Evolutionary conservation across 768 basidiomycete species (phyloP).

Genomic region (Mycena chlorophos): DNA sequence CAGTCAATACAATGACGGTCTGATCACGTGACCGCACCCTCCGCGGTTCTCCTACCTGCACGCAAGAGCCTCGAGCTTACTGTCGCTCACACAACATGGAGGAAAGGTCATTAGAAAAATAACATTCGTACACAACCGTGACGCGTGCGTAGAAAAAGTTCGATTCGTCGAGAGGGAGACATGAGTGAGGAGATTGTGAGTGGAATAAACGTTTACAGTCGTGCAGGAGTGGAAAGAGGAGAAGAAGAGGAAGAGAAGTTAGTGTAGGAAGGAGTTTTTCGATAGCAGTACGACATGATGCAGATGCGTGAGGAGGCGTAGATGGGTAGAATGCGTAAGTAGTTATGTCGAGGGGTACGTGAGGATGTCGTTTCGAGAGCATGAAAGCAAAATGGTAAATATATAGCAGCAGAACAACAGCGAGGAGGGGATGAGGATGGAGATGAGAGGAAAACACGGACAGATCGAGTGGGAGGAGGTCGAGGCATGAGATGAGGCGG

Average conservation of each 20-base stretch:
- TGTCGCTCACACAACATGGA: too few species aligned
- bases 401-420: conserved; percentile 12
- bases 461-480: neutral
- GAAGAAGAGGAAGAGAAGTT: conserved; percentile 1
- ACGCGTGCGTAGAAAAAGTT: too few species aligned
- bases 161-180: too few species aligned
- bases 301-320: conserved; percentile 12
- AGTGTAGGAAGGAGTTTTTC: conserved; percentile 2
- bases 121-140: too few species aligned
- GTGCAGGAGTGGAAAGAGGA: conserved; percentile 6
- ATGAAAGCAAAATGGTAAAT: conserved; percentile 11
- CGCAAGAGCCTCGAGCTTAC: too few species aligned
- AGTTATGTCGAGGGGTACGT: conserved; percentile 2
- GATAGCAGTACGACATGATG: conserved; percentile 10
- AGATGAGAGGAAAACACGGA: conserved; percentile 5
- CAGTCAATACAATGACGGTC: too few species aligned
- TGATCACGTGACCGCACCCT: too few species aligned
- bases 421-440: conserved; percentile 1
- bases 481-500: too few species aligned
- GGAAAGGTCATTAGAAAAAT: too few species aligned
- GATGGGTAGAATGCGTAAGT: too few species aligned
- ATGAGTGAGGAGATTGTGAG: too few species aligned
- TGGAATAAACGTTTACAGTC: conserved; percentile 14
- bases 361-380: conserved; percentile 17
- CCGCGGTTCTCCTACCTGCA: too few species aligned